Evolutionary conservation across 1,284 basidiomycete species (phyloP).

Genomic region (Rhodotorula sp.): DNA sequence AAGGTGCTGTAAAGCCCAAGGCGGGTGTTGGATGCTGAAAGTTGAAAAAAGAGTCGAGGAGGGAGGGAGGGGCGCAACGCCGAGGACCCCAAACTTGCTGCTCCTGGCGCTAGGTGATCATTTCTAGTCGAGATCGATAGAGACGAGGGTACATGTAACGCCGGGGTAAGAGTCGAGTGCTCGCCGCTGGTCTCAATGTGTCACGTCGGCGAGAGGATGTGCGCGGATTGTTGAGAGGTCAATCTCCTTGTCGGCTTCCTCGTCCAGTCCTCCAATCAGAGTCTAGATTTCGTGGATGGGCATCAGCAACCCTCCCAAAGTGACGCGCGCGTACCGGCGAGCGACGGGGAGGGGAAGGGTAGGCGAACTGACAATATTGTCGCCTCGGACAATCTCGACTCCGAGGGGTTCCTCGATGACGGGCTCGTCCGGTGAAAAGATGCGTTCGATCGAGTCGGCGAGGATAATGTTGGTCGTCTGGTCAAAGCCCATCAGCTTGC

Average conservation of each 20-base stretch:
- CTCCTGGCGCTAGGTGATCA: too few species aligned
- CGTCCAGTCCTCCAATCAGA: constrained; percentile 87
- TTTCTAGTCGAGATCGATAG: background rate
- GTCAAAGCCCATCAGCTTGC: constrained; percentile 84
- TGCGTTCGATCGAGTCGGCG: constrained; percentile 83
- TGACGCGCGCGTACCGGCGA: too few species aligned
- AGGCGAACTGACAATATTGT: constrained; percentile 77
- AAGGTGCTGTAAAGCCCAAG: too few species aligned
- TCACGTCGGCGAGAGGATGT: constrained; percentile 64
- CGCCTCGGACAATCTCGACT: constrained; percentile 93
- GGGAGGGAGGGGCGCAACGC: too few species aligned
- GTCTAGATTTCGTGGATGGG: constrained; percentile 53
- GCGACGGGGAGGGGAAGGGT: background rate
- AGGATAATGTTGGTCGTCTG: constrained; percentile 91
- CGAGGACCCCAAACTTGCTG: too few species aligned
- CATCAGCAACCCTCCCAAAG: constrained; percentile 3
- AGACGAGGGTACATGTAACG: background rate
- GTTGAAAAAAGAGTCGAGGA: too few species aligned
- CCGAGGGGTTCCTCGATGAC: constrained; percentile 96
- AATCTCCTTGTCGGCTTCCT: constrained; percentile 72
- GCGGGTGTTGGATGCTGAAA: too few species aligned
- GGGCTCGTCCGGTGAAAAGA: constrained; percentile 83
- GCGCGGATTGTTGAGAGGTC: constrained; percentile 79
- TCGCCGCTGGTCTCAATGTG: constrained; percentile 16
- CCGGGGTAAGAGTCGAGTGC: background rate